phyloP scores from a whole-genome alignment of 495 filamentous ascomycete genomes.

The Penicillium coffeae region DNA sequence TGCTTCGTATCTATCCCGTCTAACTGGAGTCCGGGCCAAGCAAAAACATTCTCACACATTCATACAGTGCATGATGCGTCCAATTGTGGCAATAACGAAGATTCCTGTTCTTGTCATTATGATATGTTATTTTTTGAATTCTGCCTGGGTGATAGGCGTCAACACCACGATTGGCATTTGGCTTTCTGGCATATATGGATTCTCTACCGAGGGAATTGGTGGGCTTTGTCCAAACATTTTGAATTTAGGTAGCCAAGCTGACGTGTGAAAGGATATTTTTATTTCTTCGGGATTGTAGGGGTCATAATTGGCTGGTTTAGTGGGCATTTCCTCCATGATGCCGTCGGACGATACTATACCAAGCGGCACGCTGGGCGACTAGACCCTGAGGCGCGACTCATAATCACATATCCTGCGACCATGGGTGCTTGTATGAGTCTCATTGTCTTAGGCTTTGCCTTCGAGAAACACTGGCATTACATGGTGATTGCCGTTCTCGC shows the following conservation, averaged over 20 bases:
- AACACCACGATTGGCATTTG: slow-evolving; percentile 11
- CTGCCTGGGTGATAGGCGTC: slow-evolving; percentile 9
- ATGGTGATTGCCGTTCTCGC: slow-evolving; percentile 9
- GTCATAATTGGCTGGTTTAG: slow-evolving; percentile 5
- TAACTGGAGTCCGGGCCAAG: background rate
- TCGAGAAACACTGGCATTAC: slow-evolving; percentile 8
- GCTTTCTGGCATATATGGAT: slow-evolving; percentile 7
- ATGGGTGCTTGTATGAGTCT: slow-evolving; percentile 2
- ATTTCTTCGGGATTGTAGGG: slow-evolving; percentile 10
- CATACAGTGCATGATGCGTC: slow-evolving; percentile 1
- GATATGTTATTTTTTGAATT: slow-evolving; percentile 8
- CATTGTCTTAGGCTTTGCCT: slow-evolving; percentile 3
- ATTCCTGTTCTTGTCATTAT: slow-evolving; percentile 8
- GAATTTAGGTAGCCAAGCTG: background rate
- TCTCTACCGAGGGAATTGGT: slow-evolving; percentile 4
- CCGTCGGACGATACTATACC: slow-evolving; percentile 6
- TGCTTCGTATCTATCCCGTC: slow-evolving; percentile 3
- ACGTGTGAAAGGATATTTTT: slow-evolving; percentile 4
- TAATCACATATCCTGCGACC: slow-evolving; percentile 8
- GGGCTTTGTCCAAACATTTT: background rate
- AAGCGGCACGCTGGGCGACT: slow-evolving; percentile 8
- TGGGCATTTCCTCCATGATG: slow-evolving; percentile 10
- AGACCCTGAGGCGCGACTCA: slow-evolving; percentile 6
- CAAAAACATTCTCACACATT: background rate
- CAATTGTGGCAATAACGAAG: slow-evolving; percentile 7